Conservation (phyloP, 306 rosid genomes). For the Gleditsia sinensis region DNA sequence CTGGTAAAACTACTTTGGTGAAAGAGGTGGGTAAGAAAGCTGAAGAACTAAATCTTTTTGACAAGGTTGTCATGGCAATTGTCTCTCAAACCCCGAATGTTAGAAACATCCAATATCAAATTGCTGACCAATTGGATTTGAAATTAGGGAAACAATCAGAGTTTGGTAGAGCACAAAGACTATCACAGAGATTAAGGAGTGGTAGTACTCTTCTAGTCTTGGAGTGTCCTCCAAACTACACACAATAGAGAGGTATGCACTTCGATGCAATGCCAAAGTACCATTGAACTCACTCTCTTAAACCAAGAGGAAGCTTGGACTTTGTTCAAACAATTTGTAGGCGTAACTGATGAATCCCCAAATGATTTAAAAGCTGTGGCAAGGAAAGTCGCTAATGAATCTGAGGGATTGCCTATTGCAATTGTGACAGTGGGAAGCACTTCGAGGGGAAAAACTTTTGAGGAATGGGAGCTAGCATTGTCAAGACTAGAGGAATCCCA, state of each 20-base stretch:
- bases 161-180: not conserved
- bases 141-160: not conserved
- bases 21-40: constrained; percentile 28
- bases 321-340: constrained; percentile 6
- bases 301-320: constrained; percentile 26
- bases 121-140: constrained; percentile 16
- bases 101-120: constrained; percentile 26
- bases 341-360: not conserved
- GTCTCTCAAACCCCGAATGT: constrained; percentile 10
- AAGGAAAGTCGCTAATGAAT: not conserved
- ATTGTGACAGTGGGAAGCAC: constrained; percentile 18
- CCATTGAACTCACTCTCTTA: not conserved
- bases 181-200: constrained; percentile 6
- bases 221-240: constrained; percentile 4
- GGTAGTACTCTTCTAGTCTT: constrained; percentile 20
- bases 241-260: not conserved
- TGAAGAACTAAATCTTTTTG: constrained; percentile 20
- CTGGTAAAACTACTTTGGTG: constrained; percentile 23
- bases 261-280: constrained; percentile 15
- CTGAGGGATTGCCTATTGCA: constrained; percentile 27
- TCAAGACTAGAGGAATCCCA: not conserved
- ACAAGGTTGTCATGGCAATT: constrained; percentile 16
- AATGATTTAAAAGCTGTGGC: not conserved
- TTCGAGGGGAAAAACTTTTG: not conserved
- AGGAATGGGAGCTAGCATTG: not conserved